Conservation (phyloP, 345 rosid genomes). For the Turritis glabra region DNA sequence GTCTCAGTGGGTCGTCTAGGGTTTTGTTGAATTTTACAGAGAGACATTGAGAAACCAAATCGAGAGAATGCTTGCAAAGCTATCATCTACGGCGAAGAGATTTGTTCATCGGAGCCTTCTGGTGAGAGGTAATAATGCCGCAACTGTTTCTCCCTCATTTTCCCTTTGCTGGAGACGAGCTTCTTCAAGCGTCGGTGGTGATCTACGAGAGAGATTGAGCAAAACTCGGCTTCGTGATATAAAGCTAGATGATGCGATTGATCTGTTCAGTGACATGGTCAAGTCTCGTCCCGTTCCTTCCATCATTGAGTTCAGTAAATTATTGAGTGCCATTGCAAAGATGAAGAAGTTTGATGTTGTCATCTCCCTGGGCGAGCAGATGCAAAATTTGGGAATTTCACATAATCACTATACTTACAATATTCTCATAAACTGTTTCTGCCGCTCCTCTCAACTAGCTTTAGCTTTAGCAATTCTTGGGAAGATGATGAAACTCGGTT, state of each 20-base stretch:
- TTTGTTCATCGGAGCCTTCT: background rate
- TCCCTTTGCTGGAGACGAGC: background rate
- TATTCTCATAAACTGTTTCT: background rate
- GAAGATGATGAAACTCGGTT: background rate
- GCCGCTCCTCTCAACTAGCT: background rate
- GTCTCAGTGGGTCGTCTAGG: background rate
- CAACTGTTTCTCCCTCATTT: background rate
- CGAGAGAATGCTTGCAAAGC: too few species aligned
- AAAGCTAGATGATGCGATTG: background rate
- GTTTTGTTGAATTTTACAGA: too few species aligned
- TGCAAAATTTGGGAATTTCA: background rate
- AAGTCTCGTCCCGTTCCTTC: background rate
- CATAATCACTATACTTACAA: background rate
- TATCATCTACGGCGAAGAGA: background rate
- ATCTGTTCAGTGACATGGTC: background rate
- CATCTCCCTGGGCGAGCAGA: background rate
- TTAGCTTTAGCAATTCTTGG: background rate
- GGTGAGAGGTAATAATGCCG: background rate
- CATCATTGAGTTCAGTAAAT: background rate
- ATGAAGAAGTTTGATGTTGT: slow-evolving; percentile 1
- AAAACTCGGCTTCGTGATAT: background rate
- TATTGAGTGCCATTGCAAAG: background rate
- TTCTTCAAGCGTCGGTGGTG: too few species aligned
- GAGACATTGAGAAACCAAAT: too few species aligned
- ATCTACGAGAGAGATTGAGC: background rate